These are phyloP conservation scores for Trichoderma koningii DNA, from an alignment of 2,329 filamentous ascomycete species.

Conservation along the genomic window DNA sequence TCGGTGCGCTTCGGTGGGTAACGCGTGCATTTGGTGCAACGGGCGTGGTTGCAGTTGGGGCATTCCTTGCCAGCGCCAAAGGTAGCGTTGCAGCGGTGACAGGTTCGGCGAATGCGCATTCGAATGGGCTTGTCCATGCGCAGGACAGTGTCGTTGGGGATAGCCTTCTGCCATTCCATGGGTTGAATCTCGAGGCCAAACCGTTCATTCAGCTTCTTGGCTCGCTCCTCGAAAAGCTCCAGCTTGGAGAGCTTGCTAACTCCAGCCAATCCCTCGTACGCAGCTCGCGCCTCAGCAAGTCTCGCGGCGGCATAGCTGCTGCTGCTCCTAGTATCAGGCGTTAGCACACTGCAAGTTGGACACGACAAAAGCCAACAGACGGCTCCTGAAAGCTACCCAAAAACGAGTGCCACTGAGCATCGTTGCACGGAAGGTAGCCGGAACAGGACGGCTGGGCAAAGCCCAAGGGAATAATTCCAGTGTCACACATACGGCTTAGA, in stretches of 20 bases:
- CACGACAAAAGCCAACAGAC: neutral
- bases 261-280: slow-evolving; percentile 38
- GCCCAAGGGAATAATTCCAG: neutral
- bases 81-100: slow-evolving; percentile 75
- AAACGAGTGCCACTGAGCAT: neutral
- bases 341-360: slow-evolving; percentile 5
- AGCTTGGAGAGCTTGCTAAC: slow-evolving; percentile 49
- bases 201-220: slow-evolving; percentile 56
- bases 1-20: slow-evolving; percentile 68
- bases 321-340: neutral
- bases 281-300: slow-evolving; percentile 34
- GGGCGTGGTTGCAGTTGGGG: slow-evolving; percentile 72
- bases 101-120: slow-evolving; percentile 76
- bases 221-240: slow-evolving; percentile 58
- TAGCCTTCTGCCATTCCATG: slow-evolving; percentile 53
- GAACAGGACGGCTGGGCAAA: neutral
- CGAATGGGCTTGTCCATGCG: slow-evolving; percentile 75
- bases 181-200: slow-evolving; percentile 59
- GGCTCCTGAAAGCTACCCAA: neutral
- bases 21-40: slow-evolving; percentile 79
- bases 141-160: slow-evolving; percentile 55
- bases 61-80: slow-evolving; percentile 77
- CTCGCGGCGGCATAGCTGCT: neutral
- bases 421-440: neutral
- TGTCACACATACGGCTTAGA: slow-evolving; percentile 23